Evolutionary conservation across 352 stramenopile genomes (phyloP), one percentile per base, ranked within the genome.

Genomic region (Globisporangium megalacanthum): DNA sequence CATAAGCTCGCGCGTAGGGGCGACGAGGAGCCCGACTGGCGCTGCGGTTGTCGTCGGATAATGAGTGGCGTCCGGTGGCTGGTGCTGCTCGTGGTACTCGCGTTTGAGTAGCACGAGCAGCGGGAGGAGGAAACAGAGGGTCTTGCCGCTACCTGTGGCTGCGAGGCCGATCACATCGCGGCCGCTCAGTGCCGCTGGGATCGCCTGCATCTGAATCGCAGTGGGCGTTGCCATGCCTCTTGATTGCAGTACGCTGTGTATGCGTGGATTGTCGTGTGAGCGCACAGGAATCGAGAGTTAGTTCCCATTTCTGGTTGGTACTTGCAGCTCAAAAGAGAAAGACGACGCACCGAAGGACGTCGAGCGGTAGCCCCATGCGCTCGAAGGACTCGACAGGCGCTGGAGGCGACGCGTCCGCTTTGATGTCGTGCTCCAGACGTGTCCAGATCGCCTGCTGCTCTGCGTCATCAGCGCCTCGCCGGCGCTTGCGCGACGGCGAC

Each of bases 81-180:
- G 35, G 15, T 25, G 54, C 1, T 25, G 54, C 1, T 57, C 29
- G n/a, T 56, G 56, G 1, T 56, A 44, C 20, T 52, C 46, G 29
- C 54, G 54, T 5, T 58, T 56, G 17, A 89, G 64, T 73, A 81
- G 33, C 75, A 71, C 52, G 15, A 97, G 54, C 25, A 92, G 70
- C 13, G 97, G 97, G 19, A 99, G 70, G 25, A 99, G 61, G 69
- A 98, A 99, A n/a, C 89, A 91, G 31, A 97, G 87, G 6, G 91
- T 98, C 67, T 99, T 99, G 51, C 96, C 96, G 25, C 78, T 96
- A 46, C 96, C 96, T 4, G 97, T 99, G 0, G 96, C 90, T 7
- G 97, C 95, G 45, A 94, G 77, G 3, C 79, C 92, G 39, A 99
- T 75, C 31, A 99, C 77, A 71, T 99, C 96, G 22, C 89, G 72